Percentiles rank a stretch among this genome's conserved stretches.
Conservation (phyloP, 2,329 filamentous ascomycete genomes). For the Neonectria neomacrospora region DNA sequence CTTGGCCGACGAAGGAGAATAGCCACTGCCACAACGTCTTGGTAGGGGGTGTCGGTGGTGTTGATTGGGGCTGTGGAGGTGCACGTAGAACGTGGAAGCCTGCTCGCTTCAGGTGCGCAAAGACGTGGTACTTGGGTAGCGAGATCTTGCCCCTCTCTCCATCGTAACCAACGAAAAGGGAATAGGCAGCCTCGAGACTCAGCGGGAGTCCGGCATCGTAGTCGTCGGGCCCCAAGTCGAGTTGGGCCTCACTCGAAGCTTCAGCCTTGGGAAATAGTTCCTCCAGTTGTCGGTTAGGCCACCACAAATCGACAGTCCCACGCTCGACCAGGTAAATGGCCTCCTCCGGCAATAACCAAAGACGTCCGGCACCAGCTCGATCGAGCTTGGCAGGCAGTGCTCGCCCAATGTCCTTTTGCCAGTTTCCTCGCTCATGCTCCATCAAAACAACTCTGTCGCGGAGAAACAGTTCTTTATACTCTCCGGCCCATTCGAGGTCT, state of each 20-base stretch:
- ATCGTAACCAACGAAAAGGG: slow-evolving; percentile 80
- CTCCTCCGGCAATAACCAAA: slow-evolving; percentile 93
- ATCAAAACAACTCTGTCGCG: slow-evolving; percentile 71
- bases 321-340: slow-evolving; percentile 89
- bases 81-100: slow-evolving; percentile 86
- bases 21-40: slow-evolving; percentile 64
- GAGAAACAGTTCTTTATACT: slow-evolving; percentile 47
- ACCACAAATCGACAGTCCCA: slow-evolving; percentile 87
- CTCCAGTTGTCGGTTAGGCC: slow-evolving; percentile 70
- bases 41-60: slow-evolving; percentile 30
- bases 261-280: slow-evolving; percentile 57
- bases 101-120: slow-evolving; percentile 81
- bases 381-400: slow-evolving; percentile 67
- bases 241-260: slow-evolving; percentile 36
- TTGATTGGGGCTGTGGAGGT: slow-evolving; percentile 49
- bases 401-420: slow-evolving; percentile 81
- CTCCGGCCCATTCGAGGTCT: slow-evolving; percentile 32
- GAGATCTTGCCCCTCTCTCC: slow-evolving; percentile 68
- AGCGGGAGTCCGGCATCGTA: slow-evolving; percentile 80
- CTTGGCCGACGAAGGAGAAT: slow-evolving; percentile 56
- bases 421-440: slow-evolving; percentile 76
- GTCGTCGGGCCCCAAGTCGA: slow-evolving; percentile 48
- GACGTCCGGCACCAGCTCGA: slow-evolving; percentile 65
- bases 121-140: slow-evolving; percentile 89
- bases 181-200: slow-evolving; percentile 90